Conservation (phyloP, 2,329 filamentous ascomycete genomes). For the Biscogniauxia marginata region DNA sequence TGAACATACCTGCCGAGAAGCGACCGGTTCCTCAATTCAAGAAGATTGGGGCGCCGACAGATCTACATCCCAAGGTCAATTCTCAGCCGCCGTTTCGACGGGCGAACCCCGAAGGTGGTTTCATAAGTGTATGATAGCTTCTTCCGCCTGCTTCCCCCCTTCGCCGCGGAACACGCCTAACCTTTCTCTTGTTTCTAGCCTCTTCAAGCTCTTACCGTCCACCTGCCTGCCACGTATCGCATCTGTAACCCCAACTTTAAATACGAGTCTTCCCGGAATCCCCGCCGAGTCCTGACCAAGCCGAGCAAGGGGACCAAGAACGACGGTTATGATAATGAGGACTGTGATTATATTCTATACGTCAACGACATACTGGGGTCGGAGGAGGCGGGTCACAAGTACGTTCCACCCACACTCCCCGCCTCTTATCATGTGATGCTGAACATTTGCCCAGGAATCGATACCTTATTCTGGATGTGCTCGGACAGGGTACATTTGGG, state of each 20-base stretch:
- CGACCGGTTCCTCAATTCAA: constrained; percentile 85
- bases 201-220: constrained; percentile 89
- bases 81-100: constrained; percentile 85
- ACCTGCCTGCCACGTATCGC: constrained; percentile 91
- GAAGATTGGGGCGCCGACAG: constrained; percentile 68
- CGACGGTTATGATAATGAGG: constrained; percentile 97
- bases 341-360: constrained; percentile 98
- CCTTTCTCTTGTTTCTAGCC: constrained; percentile 56
- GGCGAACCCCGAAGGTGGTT: constrained; percentile 94
- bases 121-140: constrained; percentile 78
- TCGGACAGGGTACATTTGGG: constrained; percentile 96
- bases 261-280: constrained; percentile 97
- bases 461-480: constrained; percentile 93
- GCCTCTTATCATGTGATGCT: constrained; percentile 8
- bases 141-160: neutral
- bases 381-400: constrained; percentile 98
- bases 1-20: constrained; percentile 45
- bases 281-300: constrained; percentile 91
- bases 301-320: constrained; percentile 98
- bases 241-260: constrained; percentile 99
- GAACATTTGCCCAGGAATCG: constrained; percentile 63
- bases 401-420: constrained; percentile 32
- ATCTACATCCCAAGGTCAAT: constrained; percentile 81
- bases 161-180: constrained; percentile 9
- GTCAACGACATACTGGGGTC: constrained; percentile 98